Percentiles rank a stretch among this genome's conserved stretches.
These are phyloP conservation scores for Myriosclerotinia scirpicola DNA, from an alignment of 2,329 filamentous ascomycete genomes.

Conservation along the genomic window DNA sequence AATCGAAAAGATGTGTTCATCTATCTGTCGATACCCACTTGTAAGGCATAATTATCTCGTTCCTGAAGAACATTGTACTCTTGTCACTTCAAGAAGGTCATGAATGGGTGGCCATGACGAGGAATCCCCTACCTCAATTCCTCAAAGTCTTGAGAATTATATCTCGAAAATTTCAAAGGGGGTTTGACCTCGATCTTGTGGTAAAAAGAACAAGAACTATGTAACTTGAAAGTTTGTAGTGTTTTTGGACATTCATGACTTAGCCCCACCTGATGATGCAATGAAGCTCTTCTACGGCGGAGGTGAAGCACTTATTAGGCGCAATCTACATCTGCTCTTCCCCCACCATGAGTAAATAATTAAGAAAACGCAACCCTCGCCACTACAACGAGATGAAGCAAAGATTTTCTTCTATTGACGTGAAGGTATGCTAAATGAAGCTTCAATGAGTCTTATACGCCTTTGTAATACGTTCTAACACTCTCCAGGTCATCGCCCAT, in stretches of 20 bases:
- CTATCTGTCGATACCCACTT: background rate
- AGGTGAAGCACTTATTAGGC: background rate
- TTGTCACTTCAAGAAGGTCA: background rate
- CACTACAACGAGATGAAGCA: constrained; percentile 62
- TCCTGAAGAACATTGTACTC: background rate
- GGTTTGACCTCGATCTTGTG: no score
- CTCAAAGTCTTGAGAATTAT: background rate
- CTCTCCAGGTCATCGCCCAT: constrained; percentile 78
- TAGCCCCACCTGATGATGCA: constrained; percentile 10
- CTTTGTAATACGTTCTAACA: background rate
- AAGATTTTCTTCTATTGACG: constrained; percentile 75
- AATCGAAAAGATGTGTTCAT: background rate
- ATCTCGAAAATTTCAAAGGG: no score
- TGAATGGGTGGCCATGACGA: background rate
- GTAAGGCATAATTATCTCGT: background rate
- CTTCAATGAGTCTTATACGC: constrained; percentile 13
- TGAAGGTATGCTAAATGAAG: constrained; percentile 53
- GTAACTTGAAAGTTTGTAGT: background rate
- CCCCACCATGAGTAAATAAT: constrained; percentile 12
- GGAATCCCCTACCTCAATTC: background rate
- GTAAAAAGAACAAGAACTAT: background rate
- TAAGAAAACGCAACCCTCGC: background rate
- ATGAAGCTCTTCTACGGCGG: background rate
- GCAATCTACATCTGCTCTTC: background rate
- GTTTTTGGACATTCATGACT: no score